Conservation (phyloP, 2,329 filamentous ascomycete genomes). For the Sporothrix schenckii region DNA sequence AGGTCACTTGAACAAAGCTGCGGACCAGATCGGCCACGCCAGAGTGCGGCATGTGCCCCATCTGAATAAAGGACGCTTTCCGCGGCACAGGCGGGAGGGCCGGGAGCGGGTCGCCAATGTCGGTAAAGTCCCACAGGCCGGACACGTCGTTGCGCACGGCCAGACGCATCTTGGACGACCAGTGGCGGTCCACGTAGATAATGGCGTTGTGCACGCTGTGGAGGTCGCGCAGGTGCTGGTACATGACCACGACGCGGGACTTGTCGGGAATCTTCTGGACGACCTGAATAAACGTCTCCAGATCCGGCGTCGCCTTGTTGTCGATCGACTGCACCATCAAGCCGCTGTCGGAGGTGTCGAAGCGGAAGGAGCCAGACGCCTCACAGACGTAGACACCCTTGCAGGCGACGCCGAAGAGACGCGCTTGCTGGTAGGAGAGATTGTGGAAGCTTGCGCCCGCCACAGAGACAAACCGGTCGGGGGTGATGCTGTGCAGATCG, state of each 20-base stretch:
- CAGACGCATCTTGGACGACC: conserved; percentile 92
- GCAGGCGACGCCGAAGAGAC: conserved; percentile 88
- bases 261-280: conserved; percentile 83
- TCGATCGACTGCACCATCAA: conserved; percentile 94
- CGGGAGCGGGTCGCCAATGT: conserved; percentile 79
- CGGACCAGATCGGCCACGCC: conserved; percentile 91
- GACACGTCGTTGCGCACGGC: conserved; percentile 87
- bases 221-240: conserved; percentile 91
- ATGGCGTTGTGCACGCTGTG: conserved; percentile 94
- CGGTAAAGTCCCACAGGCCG: conserved; percentile 92
- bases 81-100: conserved; percentile 70
- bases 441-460: conserved; percentile 94
- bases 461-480: conserved; percentile 92
- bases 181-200: conserved; percentile 90
- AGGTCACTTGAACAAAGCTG: conserved; percentile 92
- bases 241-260: conserved; percentile 87
- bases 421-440: conserved; percentile 96
- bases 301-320: conserved; percentile 84
- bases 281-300: conserved; percentile 87
- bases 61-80: conserved; percentile 86
- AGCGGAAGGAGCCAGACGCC: conserved; percentile 89
- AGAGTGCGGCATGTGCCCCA: conserved; percentile 84
- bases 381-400: conserved; percentile 95
- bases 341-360: conserved; percentile 86
- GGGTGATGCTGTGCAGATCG: conserved; percentile 91